phyloP scores from a whole-genome alignment of 2,329 filamentous ascomycete genomes.

The Apiospora koreana region DNA sequence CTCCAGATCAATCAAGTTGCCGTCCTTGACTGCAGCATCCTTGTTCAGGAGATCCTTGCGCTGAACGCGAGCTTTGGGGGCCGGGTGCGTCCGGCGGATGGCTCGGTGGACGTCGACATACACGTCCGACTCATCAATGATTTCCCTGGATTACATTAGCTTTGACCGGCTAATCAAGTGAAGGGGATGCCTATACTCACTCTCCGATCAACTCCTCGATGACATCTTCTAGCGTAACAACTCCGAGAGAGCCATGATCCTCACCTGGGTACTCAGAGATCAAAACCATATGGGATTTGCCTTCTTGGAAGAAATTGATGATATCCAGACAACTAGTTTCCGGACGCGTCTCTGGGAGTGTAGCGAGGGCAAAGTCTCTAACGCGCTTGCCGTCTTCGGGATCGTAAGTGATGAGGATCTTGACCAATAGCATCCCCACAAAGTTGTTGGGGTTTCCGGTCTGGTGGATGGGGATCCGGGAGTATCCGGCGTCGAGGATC shows the following conservation, averaged over 20 bases:
- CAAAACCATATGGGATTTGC: slow-evolving; percentile 97
- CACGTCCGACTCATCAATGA: slow-evolving; percentile 97
- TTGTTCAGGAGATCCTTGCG: slow-evolving; percentile 38
- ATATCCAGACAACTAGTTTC: slow-evolving; percentile 98
- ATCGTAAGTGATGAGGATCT: slow-evolving; percentile 98
- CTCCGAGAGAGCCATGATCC: slow-evolving; percentile 84
- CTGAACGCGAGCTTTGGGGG: slow-evolving; percentile 69
- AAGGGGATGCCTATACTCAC: slow-evolving; percentile 54
- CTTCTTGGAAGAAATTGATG: slow-evolving; percentile 99
- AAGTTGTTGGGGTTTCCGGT: slow-evolving; percentile 84
- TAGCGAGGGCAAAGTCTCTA: slow-evolving; percentile 87
- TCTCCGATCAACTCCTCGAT: slow-evolving; percentile 99
- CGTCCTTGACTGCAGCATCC: slow-evolving; percentile 29
- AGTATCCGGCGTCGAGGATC: slow-evolving; percentile 92
- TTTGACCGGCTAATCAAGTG: neutral
- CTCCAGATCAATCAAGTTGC: slow-evolving; percentile 44
- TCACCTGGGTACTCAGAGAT: slow-evolving; percentile 91
- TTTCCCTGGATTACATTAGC: slow-evolving; percentile 65
- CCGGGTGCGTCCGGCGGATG: slow-evolving; percentile 83
- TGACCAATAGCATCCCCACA: slow-evolving; percentile 96
- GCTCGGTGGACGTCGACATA: slow-evolving; percentile 99
- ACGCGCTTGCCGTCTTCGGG: slow-evolving; percentile 89
- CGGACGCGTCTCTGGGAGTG: slow-evolving; percentile 89
- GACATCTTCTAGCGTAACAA: slow-evolving; percentile 95
- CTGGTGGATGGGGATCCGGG: slow-evolving; percentile 90